Base-by-base conservation (phyloP, 305 asterid species). In the Coffea humblotiana region DNA sequence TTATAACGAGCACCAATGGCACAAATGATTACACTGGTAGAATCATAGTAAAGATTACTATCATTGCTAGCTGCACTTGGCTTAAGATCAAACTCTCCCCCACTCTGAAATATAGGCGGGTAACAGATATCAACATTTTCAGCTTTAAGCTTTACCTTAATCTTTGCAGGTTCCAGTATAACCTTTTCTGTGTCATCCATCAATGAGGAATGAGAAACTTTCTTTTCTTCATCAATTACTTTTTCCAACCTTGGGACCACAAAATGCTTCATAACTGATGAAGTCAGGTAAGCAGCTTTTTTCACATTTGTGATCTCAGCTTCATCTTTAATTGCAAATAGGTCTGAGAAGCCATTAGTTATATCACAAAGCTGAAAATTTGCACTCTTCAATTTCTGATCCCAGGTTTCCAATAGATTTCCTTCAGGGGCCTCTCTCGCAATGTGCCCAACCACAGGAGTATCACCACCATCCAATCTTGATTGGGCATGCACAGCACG, bases 81-180 rank as follows among this genome's bases (percentile, higher is more conserved):
- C 67, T 89, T 84, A 40, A 93, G 91, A 85, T 93, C 91, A 67
- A 92, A 93, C 16, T 61, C 81, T 27, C 93, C 97, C 76, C 98
- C 98, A 75, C 97, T 93, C 83, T 93, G 95, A 85, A 93, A 89
- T 76, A 90, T 89, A 11, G 96, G 97, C 45, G 96, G 97, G 82
- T 90, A 90, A 81, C 97, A 93, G 32, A 93, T 93, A 87, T 92
- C 95, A 6, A 91, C 89, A 82, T 92, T 93, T 9, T 92, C 97
- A 75, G 96, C 91, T 83, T 87, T 93, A 79, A 92, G 89, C 80
- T 90, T 92, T 72, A 92, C 94, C 32, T 86, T 86, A 37, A 92
- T 86, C 83, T 83, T 90, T 32, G 77, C 65, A 29, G 96, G 97
- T 43, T 92, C 94, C 76, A 82, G 78, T 72, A 93, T 90, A 61